These are phyloP conservation scores for Leucocoprinus sp. DNA, from an alignment of 768 basidiomycete genomes.

Conservation along the genomic window DNA sequence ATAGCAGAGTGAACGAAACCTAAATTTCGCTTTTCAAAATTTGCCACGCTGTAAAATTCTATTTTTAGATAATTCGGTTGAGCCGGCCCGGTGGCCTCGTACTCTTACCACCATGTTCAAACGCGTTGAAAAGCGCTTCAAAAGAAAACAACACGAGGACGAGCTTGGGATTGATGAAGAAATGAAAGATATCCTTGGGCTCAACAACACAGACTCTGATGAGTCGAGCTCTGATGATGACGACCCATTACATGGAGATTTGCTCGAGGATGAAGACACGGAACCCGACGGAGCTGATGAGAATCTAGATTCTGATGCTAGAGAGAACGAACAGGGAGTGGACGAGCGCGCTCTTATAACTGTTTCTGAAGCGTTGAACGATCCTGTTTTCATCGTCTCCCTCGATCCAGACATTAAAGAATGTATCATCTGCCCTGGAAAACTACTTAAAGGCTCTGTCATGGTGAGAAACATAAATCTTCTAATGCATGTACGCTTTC, in stretches of 20 bases:
- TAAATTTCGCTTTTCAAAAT: background rate
- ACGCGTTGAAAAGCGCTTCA: conserved; percentile 59
- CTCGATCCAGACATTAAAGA: conserved; percentile 45
- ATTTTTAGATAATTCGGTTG: too few relatives aligned
- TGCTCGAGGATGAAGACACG: conserved; percentile 14
- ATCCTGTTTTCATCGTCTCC: conserved; percentile 57
- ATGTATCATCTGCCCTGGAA: conserved; percentile 68
- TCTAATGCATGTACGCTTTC: conserved; percentile 52
- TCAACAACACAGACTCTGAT: conserved; percentile 71
- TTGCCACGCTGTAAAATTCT: conserved; percentile 2
- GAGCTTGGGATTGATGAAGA: conserved; percentile 56
- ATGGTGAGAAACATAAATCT: conserved; percentile 49
- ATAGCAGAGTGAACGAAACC: background rate
- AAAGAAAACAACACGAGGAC: conserved; percentile 55
- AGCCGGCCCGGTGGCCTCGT: conserved; percentile 16
- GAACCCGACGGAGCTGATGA: conserved; percentile 17
- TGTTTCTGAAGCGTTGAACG: conserved; percentile 48
- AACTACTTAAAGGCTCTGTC: conserved; percentile 50
- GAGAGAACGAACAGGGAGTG: conserved; percentile 21
- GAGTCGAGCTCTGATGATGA: conserved; percentile 47
- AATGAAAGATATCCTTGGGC: conserved; percentile 53
- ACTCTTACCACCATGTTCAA: conserved; percentile 56
- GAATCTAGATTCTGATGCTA: conserved; percentile 14
- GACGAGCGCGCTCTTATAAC: conserved; percentile 40
- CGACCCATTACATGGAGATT: conserved; percentile 16